phyloP scores from a whole-genome alignment of 2,329 filamentous ascomycete genomes.

The Aspergillus tamarii region DNA sequence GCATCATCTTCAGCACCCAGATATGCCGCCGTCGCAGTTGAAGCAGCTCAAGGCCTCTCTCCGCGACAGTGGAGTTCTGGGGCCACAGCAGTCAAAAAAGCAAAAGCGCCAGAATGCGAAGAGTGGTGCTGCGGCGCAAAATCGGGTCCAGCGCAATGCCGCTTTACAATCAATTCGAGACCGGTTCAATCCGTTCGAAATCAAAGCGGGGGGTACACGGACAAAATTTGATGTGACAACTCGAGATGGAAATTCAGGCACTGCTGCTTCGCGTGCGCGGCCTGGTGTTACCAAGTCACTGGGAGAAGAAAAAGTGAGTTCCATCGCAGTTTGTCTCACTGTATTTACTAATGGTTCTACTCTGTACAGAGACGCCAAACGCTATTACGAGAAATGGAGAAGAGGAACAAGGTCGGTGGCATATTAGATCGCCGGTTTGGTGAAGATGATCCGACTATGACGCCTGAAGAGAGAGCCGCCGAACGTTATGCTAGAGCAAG shows the following conservation, averaged over 20 bases:
- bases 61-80: slow-evolving; percentile 83
- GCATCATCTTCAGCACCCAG: slow-evolving; percentile 27
- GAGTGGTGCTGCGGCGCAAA: slow-evolving; percentile 69
- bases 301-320: slow-evolving; percentile 77
- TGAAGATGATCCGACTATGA: slow-evolving; percentile 93
- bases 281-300: slow-evolving; percentile 83
- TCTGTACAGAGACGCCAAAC: slow-evolving; percentile 70
- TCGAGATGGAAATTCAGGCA: slow-evolving; percentile 54
- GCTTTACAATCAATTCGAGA: slow-evolving; percentile 87
- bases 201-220: slow-evolving; percentile 76
- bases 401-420: slow-evolving; percentile 86
- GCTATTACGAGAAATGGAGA: slow-evolving; percentile 85
- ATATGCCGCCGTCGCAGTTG: slow-evolving; percentile 93
- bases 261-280: slow-evolving; percentile 64
- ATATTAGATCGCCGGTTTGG: slow-evolving; percentile 93
- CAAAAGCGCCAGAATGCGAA: slow-evolving; percentile 76
- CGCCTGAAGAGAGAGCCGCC: slow-evolving; percentile 86
- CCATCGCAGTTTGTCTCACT: not conserved
- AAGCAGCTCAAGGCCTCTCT: slow-evolving; percentile 94
- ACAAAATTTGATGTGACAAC: slow-evolving; percentile 86
- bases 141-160: slow-evolving; percentile 74
- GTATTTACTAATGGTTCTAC: slow-evolving; percentile 16
- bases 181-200: slow-evolving; percentile 96
- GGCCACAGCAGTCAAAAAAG: slow-evolving; percentile 93
- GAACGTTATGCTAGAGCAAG: slow-evolving; percentile 90